phyloP scores from a whole-genome alignment of 169 alveolate species.

The Plasmodium fragile region DNA sequence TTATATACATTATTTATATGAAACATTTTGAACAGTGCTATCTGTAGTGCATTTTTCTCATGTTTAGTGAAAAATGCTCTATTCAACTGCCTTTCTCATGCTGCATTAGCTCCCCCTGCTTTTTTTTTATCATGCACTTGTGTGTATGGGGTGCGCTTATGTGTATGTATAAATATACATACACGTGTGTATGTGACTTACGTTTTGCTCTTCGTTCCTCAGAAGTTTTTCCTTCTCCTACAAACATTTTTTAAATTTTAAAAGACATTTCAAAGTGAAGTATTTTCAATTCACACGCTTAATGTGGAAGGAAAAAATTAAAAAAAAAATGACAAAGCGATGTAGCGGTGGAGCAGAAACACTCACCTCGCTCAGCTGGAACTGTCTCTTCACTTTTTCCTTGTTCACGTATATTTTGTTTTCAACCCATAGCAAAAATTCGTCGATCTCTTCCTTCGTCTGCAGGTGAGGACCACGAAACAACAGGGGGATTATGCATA shows the following conservation, averaged over 20 bases:
- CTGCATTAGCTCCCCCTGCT: background rate
- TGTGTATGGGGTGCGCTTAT: background rate
- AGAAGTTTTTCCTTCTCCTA: constrained; percentile 52
- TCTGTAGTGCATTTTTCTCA: background rate
- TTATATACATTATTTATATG: background rate
- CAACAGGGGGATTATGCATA: background rate
- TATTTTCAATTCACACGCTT: background rate
- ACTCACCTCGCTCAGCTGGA: constrained; percentile 39
- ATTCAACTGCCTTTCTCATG: background rate
- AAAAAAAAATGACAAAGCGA: constrained; percentile 13
- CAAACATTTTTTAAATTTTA: constrained; percentile 36
- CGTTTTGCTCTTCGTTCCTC: constrained; percentile 53
- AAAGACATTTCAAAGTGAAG: background rate
- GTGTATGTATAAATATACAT: background rate
- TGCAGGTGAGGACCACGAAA: background rate
- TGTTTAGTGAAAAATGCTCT: background rate
- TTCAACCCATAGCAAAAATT: constrained; percentile 63
- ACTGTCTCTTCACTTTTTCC: constrained; percentile 44
- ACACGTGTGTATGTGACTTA: constrained; percentile 24
- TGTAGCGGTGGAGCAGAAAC: background rate
- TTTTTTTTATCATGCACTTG: background rate
- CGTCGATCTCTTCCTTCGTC: constrained; percentile 63
- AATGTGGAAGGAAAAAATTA: constrained; percentile 1
- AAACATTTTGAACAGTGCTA: background rate
- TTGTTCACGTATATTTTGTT: constrained; percentile 46